Base-by-base conservation (phyloP, 2,329 filamentous ascomycete species). In the Daldinia sp. region DNA sequence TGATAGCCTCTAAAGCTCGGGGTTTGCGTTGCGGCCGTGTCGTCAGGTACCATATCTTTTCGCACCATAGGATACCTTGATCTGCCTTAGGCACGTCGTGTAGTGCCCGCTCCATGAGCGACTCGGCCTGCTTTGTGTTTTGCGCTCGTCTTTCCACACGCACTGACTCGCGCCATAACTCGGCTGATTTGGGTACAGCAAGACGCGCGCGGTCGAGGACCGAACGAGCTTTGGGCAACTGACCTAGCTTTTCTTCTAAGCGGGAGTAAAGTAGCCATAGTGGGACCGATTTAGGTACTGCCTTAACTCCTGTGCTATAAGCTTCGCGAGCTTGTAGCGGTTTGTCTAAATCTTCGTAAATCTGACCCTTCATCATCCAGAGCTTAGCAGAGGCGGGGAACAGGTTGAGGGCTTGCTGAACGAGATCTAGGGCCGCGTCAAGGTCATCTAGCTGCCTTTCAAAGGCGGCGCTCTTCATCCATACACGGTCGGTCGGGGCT, bases 281-380 rank as follows among this genome's bases (percentile, higher is more conserved):
- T 1, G 93, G 87, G 0, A 96, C 90, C 0, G 93, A 94, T 66
- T 89, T 88, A 2, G 94, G 88, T 58, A 93, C 94, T 0, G 92
- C 92, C 72, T 95, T 91, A 37, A 94, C 96, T 32, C 95, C 95
- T 3, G 92, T 90, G 61, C 87, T 87, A 77, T 95, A 98, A 0
- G 94, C 93, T 76, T 98, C 93, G 47, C 95, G 88, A 2, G 95
- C 95, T 77, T 95, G 91, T 0, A 90, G 89, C 11, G 90, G 80
- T 79, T 93, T 93, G 70, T 86, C 89, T 47, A 93, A 85, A 41
- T 89, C 85, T 74, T 97, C 91, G 82, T 99, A 99, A 66, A 98
- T 95, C 75, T 99, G 95, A 0, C 96, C 95, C 79, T 99, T 99
- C 82, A 97, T 92, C 91, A 98, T 97, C 90, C 94, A 97, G 21